A percentile compares a stretch with the other conserved stretches of the same genome.
Conservation (phyloP, 768 basidiomycete genomes). For the Gelatoporia subvermispora region DNA sequence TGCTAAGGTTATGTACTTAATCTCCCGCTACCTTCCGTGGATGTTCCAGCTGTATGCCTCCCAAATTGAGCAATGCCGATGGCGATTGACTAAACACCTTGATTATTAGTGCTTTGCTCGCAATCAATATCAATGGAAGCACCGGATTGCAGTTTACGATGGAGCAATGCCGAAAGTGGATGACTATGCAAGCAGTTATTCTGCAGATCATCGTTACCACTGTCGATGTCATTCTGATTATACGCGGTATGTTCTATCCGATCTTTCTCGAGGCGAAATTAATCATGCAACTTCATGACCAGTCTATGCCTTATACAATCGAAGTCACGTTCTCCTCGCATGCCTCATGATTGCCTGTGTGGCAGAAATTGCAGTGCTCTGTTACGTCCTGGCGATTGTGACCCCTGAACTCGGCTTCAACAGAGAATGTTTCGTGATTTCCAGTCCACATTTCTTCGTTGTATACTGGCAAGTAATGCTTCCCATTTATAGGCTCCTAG, state of each 20-base stretch:
- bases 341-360: conserved; percentile 13
- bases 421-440: conserved; percentile 20
- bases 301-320: conserved; percentile 22
- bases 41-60: conserved; percentile 15
- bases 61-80: background rate
- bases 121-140: conserved; percentile 19
- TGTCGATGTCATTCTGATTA: conserved; percentile 22
- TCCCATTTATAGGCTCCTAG: background rate
- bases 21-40: conserved; percentile 19
- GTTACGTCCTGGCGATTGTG: conserved; percentile 16
- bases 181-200: conserved; percentile 15
- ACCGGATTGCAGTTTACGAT: conserved; percentile 15
- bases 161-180: conserved; percentile 17
- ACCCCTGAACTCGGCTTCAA: conserved; percentile 18
- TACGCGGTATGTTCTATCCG: conserved; percentile 13
- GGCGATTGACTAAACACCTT: background rate
- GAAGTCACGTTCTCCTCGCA: conserved; percentile 8
- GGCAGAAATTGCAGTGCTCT: conserved; percentile 11
- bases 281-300: too few species aligned
- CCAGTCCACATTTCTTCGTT: conserved; percentile 17
- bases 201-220: conserved; percentile 20
- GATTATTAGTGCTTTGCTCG: conserved; percentile 15
- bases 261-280: background rate
- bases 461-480: conserved; percentile 22
- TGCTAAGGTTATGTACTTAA: conserved; percentile 17